Conservation (phyloP, 1,284 basidiomycete species). For the Trametes hirsuta region DNA sequence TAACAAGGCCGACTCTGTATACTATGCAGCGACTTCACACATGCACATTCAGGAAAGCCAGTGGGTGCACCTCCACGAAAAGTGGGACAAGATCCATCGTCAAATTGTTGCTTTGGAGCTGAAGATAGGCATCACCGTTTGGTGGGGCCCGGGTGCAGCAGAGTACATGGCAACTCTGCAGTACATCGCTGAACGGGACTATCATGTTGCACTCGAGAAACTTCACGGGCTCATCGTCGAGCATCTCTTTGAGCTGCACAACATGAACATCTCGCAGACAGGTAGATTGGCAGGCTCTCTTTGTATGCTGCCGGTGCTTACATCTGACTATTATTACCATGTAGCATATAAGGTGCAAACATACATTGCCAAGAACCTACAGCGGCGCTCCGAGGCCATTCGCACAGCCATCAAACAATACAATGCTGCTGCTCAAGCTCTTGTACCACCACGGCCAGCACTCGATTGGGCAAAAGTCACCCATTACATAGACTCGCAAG, state of each 20-base stretch:
- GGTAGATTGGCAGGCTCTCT: constrained; percentile 13
- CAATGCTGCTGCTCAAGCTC: constrained; percentile 27
- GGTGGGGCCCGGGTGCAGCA: not conserved
- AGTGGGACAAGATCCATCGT: not conserved
- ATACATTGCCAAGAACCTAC: constrained; percentile 31
- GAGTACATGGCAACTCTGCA: constrained; percentile 4
- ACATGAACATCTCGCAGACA: constrained; percentile 29
- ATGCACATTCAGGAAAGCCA: not conserved
- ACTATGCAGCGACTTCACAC: not conserved
- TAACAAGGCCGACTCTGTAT: not conserved
- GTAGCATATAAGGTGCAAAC: constrained; percentile 22
- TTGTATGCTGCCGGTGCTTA: not conserved
- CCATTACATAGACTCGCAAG: no score
- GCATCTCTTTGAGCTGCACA: constrained; percentile 36
- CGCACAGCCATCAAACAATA: constrained; percentile 28
- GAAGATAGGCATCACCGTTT: not conserved
- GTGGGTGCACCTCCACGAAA: not conserved
- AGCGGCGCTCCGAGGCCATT: constrained; percentile 28
- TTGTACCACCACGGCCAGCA: constrained; percentile 29
- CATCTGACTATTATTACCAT: not conserved
- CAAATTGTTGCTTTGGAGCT: not conserved
- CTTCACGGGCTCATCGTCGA: constrained; percentile 33
- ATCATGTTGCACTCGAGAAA: constrained; percentile 29
- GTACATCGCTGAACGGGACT: constrained; percentile 25
- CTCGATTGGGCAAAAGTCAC: constrained; percentile 36